Evolutionary conservation across 305 asterid species (phyloP), one percentile per base, ranked within the genome.

Genomic region (Nicotiana rustica): DNA sequence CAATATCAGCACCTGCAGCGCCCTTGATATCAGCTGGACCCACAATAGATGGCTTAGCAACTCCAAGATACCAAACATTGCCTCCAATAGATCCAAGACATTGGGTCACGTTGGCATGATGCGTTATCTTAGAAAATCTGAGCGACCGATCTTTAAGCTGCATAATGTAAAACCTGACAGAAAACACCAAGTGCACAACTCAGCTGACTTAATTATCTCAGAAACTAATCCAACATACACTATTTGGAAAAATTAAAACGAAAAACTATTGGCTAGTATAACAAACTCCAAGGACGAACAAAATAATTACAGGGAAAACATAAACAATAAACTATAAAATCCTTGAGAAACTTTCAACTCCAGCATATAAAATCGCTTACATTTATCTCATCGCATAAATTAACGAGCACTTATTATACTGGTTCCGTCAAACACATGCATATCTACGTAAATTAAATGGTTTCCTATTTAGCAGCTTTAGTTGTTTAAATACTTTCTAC

Each of bases 71-170:
- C 98, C 99, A 96, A 19, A 79, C 91, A 60, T 87, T 90, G 80
- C 93, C 96, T 19, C 97, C 94, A 14, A 94, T 88, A 8, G 98
- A 91, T 76, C 99, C 98, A 10, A 96, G 89, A 87, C 97, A 96
- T 75, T 96, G 98, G 6, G 98, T 94, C 64, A 93, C 97, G 60
- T 85, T 89, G 31, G 99, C 97, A 35, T 96, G 99, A 87, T 94
- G 98, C 2, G 97, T 94, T 62, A 96, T 93, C 1, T 77, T 84
- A 6, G 97, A 91, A 82, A 96, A 94, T 67, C 81, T 68, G 78
- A 92, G 95, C 4, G 89, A 85, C 81, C 93, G 81, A 56, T 85
- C 92, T 88, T 93, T 86, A 2, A 93, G 88, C 83, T 88, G 92
- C 98, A 96, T 94, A 82, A 94, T 86, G 85, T 94, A 94, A 62